phyloP scores from a whole-genome alignment of 2,329 filamentous ascomycete species.

The Diaporthe helianthi region DNA sequence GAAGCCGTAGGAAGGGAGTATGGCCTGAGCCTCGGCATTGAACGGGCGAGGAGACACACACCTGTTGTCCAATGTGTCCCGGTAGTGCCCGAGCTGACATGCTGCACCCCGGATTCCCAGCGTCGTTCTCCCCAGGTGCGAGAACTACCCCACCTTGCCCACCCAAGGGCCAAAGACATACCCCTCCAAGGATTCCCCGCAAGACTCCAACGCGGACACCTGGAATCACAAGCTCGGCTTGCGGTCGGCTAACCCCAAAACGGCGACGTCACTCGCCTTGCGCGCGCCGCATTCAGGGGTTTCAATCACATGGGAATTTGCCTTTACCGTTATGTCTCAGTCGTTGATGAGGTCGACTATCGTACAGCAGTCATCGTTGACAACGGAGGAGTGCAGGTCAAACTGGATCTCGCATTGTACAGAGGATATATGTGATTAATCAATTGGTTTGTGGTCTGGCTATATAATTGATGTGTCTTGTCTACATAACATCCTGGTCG shows the following conservation, averaged over 20 bases:
- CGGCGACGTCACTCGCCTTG: conserved; percentile 33
- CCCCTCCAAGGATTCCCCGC: conserved; percentile 28
- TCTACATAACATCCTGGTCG: neutral
- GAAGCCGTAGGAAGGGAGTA: conserved; percentile 3
- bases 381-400: neutral
- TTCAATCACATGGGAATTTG: neutral
- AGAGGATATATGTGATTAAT: neutral
- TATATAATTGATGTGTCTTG: neutral
- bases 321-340: neutral
- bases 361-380: neutral
- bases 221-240: conserved; percentile 34
- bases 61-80: neutral
- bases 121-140: neutral
- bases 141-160: neutral
- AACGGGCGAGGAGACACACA: neutral
- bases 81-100: conserved; percentile 6
- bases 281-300: neutral
- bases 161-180: neutral
- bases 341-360: neutral
- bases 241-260: conserved; percentile 33
- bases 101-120: conserved; percentile 17
- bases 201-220: conserved; percentile 10
- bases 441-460: conserved; percentile 1
- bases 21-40: conserved; percentile 2
- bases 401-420: neutral